Percentiles rank a stretch among this genome's conserved stretches.
phyloP scores from a whole-genome alignment of 371 early-diverging fungal species.

The Cokeromyces recurvatus region DNA sequence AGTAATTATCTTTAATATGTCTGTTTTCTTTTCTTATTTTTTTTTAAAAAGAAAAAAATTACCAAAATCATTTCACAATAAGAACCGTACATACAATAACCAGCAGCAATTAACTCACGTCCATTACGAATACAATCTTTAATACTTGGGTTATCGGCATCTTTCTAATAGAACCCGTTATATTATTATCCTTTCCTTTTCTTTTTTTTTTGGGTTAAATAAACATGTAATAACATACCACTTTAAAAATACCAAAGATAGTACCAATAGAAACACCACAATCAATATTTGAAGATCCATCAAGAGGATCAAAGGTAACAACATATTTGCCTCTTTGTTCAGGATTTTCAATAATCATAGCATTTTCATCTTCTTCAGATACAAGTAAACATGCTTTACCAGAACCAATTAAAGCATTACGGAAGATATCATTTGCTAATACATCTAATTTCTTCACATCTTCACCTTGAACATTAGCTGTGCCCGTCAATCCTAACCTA shows the following conservation, averaged over 20 bases:
- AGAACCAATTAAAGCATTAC: constrained; percentile 87
- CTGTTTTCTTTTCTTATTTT: too few relatives aligned
- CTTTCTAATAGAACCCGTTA: constrained; percentile 22
- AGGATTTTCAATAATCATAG: constrained; percentile 76
- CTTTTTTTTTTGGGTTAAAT: not conserved
- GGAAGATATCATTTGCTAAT: constrained; percentile 96
- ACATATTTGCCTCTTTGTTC: constrained; percentile 85
- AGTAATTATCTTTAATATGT: too few relatives aligned
- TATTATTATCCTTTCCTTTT: not conserved
- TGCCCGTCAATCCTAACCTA: constrained; percentile 84
- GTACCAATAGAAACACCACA: constrained; percentile 98
- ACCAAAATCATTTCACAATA: constrained; percentile 77
- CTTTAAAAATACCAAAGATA: constrained; percentile 95
- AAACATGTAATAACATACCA: constrained; percentile 50
- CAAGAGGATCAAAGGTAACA: constrained; percentile 96
- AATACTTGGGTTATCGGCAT: constrained; percentile 47
- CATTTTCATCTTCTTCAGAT: constrained; percentile 95
- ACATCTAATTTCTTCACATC: constrained; percentile 96
- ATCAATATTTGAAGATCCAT: constrained; percentile 97
- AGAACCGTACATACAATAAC: constrained; percentile 97
- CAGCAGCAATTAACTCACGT: constrained; percentile 88
- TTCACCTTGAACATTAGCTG: constrained; percentile 91
- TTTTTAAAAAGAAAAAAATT: constrained; percentile 10
- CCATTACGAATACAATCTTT: constrained; percentile 86
- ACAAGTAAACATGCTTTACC: constrained; percentile 91